These are phyloP conservation scores for Metschnikowia matae DNA, from an alignment of 805 yeast species.

Conservation along the genomic window DNA sequence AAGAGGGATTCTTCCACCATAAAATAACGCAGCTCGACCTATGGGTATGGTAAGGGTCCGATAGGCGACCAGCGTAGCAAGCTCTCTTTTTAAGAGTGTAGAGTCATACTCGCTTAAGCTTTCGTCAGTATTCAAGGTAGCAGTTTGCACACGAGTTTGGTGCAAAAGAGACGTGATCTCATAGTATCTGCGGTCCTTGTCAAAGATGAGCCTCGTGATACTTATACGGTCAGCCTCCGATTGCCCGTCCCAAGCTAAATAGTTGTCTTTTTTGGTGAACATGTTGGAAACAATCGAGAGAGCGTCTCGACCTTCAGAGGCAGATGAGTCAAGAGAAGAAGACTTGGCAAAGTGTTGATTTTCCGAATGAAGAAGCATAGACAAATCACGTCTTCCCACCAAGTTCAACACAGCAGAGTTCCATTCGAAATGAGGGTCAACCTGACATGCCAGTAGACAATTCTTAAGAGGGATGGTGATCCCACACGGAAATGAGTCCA, in stretches of 20 bases:
- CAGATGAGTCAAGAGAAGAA: background rate
- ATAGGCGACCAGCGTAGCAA: constrained; percentile 59
- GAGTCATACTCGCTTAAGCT: constrained; percentile 53
- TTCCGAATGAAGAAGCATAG: constrained; percentile 21
- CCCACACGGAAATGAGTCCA: constrained; percentile 75
- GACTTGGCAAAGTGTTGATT: background rate
- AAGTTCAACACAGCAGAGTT: constrained; percentile 46
- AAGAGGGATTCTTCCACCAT: constrained; percentile 66
- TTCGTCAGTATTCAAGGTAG: constrained; percentile 36
- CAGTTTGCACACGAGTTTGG: constrained; percentile 61
- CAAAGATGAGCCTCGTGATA: constrained; percentile 69
- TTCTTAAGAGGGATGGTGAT: constrained; percentile 64
- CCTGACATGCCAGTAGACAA: constrained; percentile 51
- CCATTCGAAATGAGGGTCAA: constrained; percentile 47
- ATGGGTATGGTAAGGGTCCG: constrained; percentile 73
- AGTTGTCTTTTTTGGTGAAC: constrained; percentile 39
- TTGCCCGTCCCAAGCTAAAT: constrained; percentile 66
- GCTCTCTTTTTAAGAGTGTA: constrained; percentile 49
- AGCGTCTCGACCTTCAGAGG: constrained; percentile 27
- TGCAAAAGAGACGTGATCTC: constrained; percentile 73
- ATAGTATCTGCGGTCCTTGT: constrained; percentile 71
- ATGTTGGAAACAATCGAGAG: constrained; percentile 37
- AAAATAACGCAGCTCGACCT: constrained; percentile 74
- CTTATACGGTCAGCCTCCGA: constrained; percentile 64
- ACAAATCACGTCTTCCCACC: constrained; percentile 66